Percentiles rank a stretch among this genome's conserved stretches.
phyloP scores from a whole-genome alignment of 805 yeast species.

The Wickerhamiella galacta region DNA sequence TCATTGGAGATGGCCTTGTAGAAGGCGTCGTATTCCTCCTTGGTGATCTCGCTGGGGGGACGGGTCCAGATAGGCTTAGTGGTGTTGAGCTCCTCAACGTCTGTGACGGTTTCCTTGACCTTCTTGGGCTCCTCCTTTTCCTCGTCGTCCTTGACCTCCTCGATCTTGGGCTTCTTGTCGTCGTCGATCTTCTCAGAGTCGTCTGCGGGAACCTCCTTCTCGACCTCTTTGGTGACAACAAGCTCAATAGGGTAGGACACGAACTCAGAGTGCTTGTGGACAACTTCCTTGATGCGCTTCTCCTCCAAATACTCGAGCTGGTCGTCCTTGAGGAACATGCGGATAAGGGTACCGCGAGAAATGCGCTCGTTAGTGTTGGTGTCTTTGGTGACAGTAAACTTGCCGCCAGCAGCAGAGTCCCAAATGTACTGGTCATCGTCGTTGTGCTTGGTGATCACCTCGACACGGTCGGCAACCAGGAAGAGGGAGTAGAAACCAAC shows the following conservation, averaged over 20 bases:
- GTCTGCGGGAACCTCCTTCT: conserved; percentile 85
- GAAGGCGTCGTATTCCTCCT: conserved; percentile 98
- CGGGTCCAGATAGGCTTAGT: conserved; percentile 99
- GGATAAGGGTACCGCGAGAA: conserved; percentile 87
- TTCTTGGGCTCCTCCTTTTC: conserved; percentile 70
- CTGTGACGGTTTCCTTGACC: conserved; percentile 83
- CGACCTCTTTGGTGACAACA: conserved; percentile 96
- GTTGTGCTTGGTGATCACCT: conserved; percentile 94
- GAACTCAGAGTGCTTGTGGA: conserved; percentile 98
- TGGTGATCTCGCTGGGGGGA: conserved; percentile 92
- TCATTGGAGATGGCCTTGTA: conserved; percentile 98
- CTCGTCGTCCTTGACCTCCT: conserved; percentile 63
- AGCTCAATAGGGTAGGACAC: conserved; percentile 98
- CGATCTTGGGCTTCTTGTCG: conserved; percentile 55
- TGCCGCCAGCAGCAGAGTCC: conserved; percentile 99
- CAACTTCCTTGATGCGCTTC: conserved; percentile 98
- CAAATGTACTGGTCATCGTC: conserved; percentile 99
- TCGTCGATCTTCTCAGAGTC: conserved; percentile 41
- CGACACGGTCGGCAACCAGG: conserved; percentile 97
- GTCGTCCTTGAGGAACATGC: conserved; percentile 96
- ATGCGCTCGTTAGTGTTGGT: conserved; percentile 60
- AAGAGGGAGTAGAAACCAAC: conserved; percentile 99
- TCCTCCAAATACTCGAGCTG: conserved; percentile 98
- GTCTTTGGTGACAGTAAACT: conserved; percentile 89
- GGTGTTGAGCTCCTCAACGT: conserved; percentile 96